Conservation (phyloP, 768 basidiomycete genomes). For the Xerocomellus chrysenteron region DNA sequence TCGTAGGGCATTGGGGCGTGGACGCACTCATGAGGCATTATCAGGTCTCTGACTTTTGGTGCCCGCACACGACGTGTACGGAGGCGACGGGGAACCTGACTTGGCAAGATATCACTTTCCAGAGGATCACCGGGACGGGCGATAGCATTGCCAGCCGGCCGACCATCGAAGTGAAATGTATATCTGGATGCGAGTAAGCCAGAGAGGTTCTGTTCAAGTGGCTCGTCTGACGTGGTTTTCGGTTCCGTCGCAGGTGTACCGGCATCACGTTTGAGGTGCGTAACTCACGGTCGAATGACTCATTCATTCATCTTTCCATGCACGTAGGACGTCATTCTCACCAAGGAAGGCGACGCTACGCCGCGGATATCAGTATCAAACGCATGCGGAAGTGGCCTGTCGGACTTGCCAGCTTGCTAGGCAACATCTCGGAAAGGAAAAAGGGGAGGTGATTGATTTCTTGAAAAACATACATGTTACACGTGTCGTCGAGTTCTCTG, state of each 20-base stretch:
- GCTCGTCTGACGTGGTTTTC: not conserved
- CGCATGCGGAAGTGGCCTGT: constrained; percentile 2
- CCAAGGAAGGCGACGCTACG: not conserved
- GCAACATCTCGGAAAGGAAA: too few species aligned
- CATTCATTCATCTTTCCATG: not conserved
- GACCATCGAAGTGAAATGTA: not conserved
- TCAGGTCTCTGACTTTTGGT: constrained; percentile 7
- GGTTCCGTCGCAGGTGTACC: not conserved
- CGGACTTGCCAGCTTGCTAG: not conserved
- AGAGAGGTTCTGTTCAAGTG: not conserved
- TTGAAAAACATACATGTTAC: not conserved
- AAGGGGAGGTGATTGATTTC: not conserved
- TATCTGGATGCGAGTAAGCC: not conserved
- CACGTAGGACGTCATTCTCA: constrained; percentile 7
- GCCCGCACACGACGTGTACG: not conserved
- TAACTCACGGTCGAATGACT: not conserved
- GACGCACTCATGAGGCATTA: not conserved
- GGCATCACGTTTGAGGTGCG: constrained; percentile 11
- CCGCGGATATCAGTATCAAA: not conserved
- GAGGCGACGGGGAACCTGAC: not conserved
- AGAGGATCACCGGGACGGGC: constrained; percentile 6
- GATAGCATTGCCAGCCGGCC: not conserved
- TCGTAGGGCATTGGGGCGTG: too few species aligned
- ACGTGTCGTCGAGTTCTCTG: not conserved
- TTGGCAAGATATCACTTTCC: constrained; percentile 11